phyloP scores from a whole-genome alignment of 73 alveolate genomes.

The Durusdinium trenchii region DNA sequence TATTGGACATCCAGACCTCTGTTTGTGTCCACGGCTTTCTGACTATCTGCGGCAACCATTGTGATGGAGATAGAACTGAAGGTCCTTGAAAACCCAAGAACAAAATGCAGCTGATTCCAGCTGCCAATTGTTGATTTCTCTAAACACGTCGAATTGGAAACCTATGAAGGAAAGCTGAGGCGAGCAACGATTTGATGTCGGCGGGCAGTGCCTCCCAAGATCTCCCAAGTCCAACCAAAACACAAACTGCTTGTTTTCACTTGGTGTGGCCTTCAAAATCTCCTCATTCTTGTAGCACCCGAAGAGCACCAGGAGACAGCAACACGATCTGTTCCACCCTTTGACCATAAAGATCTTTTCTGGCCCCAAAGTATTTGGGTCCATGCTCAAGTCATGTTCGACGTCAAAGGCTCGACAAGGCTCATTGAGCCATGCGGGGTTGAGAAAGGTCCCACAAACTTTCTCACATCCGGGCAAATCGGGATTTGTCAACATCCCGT shows the following conservation, averaged over 20 bases:
- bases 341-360: neutral
- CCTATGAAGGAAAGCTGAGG: too few species aligned
- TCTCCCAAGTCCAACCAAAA: too few species aligned
- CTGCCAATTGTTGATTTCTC: too few species aligned
- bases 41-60: neutral
- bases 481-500: neutral
- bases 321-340: neutral
- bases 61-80: neutral
- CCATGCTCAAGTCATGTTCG: neutral
- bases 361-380: neutral
- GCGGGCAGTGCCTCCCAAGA: too few species aligned
- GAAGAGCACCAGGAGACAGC: neutral
- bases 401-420: neutral
- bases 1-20: neutral
- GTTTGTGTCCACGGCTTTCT: neutral
- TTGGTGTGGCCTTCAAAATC: too few species aligned
- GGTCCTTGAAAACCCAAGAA: too few species aligned
- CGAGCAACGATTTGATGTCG: too few species aligned
- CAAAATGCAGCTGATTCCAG: too few species aligned
- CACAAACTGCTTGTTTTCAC: too few species aligned
- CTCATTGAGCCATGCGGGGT: neutral
- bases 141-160: too few species aligned
- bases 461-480: neutral
- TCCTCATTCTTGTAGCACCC: neutral
- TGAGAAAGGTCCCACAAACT: neutral